A percentile compares a stretch with the other conserved stretches of the same genome.
Conservation (phyloP, 805 yeast species). For the Wickerhamiella brachini region DNA sequence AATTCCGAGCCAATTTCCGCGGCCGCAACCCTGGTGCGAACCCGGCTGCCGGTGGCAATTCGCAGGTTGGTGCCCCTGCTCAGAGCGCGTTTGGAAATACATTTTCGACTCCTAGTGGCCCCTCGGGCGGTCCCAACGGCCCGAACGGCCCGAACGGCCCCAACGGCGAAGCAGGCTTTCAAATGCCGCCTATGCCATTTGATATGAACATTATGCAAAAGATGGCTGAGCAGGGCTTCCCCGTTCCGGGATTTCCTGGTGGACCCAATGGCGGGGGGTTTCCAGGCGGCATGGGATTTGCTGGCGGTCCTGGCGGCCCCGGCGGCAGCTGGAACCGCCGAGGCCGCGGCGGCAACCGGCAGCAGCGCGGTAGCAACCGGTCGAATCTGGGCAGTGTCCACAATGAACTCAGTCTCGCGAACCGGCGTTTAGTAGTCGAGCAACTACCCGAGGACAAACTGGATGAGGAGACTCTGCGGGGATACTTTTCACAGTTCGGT, state of each 20-base stretch:
- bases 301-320: neutral
- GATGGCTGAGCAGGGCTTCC: neutral
- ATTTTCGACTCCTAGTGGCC: neutral
- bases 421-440: slow-evolving; percentile 28
- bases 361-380: slow-evolving; percentile 1
- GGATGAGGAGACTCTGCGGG: slow-evolving; percentile 23
- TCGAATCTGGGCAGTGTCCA: slow-evolving; percentile 11
- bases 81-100: neutral
- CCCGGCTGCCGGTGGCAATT: neutral
- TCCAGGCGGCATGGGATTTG: slow-evolving; percentile 3
- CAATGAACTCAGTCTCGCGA: slow-evolving; percentile 20
- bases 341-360: slow-evolving; percentile 1
- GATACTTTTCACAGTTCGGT: slow-evolving; percentile 33
- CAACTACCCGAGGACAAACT: slow-evolving; percentile 32
- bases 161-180: neutral
- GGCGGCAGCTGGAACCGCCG: neutral
- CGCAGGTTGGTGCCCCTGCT: neutral
- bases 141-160: too few relatives aligned
- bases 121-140: neutral
- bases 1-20: slow-evolving; percentile 19
- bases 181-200: neutral
- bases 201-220: neutral
- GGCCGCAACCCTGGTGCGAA: neutral
- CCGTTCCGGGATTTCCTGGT: slow-evolving; percentile 3
- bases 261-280: slow-evolving; percentile 3